Evolutionary conservation across 2,329 filamentous ascomycete species (phyloP), one percentile per base, ranked within the genome.

Genomic region (Aspergillus fischeri): DNA sequence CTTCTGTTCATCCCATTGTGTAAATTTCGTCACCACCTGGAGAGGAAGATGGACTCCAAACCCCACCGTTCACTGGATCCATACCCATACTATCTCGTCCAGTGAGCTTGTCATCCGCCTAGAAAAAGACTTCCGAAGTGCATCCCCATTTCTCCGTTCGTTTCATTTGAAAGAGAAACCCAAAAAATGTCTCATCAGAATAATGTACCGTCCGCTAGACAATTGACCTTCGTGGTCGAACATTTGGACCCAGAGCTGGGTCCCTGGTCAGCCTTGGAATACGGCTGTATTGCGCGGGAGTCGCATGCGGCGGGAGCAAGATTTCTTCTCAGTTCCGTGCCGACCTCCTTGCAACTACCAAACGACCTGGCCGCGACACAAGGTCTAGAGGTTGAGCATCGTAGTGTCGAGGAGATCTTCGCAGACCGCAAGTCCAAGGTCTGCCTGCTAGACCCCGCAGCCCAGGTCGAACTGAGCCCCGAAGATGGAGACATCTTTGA

Each of bases 161-260:
- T 47, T 25, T 6, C 5, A 17, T 38, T 7, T 17, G 32, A 11
- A 27, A 47, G 10, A 25, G 44, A 10, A 44, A 35, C 11, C 32
- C 32, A 11, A 20, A 45, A 24, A 45, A 47, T 47, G 44, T 14
- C 20, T 55, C 65, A 63, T 50, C 60, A 67, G 51, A 61, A 59
- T 55, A 52, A 53, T 27, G 21, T 21, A 49, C 35, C 54, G 47
- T 56, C 62, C 20, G 28, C 71, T 45, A 63, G 61, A 20, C 72
- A 73, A 63, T 90, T 92, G 76, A 92, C 86, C 47, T 97, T 94
- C 77, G 90, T 97, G 68, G 92, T 97, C 67, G 93, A 97, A 80
- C 93, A 99, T 76, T 86, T 99, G 63, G 94, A 99, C 78, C 88
- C 90, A 44, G 94, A 99, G 76, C 83, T 99, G 29, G 94, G 95